Evolutionary conservation across 2,329 filamentous ascomycete genomes (phyloP).

Genomic region (Penicillium paneum): DNA sequence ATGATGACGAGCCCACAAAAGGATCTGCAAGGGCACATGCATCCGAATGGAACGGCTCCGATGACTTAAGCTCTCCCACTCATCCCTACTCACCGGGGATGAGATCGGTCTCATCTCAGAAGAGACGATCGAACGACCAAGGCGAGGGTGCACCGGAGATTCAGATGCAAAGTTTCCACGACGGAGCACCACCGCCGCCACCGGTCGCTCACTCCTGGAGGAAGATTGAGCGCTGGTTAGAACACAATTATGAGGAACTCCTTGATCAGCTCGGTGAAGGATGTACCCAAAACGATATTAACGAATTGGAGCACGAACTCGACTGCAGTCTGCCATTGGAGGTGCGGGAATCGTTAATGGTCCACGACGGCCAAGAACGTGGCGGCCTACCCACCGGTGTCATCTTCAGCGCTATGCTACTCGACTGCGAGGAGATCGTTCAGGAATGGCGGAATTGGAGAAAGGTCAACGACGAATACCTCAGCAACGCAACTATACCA

Average conservation of each 20-base stretch:
- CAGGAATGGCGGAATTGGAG: slow-evolving; percentile 98
- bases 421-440: slow-evolving; percentile 97
- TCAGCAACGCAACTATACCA: slow-evolving; percentile 57
- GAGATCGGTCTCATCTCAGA: slow-evolving; percentile 69
- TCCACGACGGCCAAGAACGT: slow-evolving; percentile 96
- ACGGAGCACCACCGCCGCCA: slow-evolving; percentile 84
- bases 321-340: slow-evolving; percentile 93
- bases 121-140: slow-evolving; percentile 57
- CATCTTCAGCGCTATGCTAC: slow-evolving; percentile 88
- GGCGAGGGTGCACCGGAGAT: slow-evolving; percentile 79
- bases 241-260: slow-evolving; percentile 92
- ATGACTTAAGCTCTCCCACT: slow-evolving; percentile 55
- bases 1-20: slow-evolving; percentile 67
- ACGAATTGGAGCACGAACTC: slow-evolving; percentile 92
- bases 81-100: slow-evolving; percentile 87
- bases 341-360: slow-evolving; percentile 82
- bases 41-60: slow-evolving; percentile 60
- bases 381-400: slow-evolving; percentile 87
- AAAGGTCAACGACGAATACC: slow-evolving; percentile 84
- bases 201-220: slow-evolving; percentile 87
- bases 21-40: slow-evolving; percentile 54
- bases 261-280: slow-evolving; percentile 91
- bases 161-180: slow-evolving; percentile 92
- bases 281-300: slow-evolving; percentile 89
- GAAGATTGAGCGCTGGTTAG: slow-evolving; percentile 89